Base-by-base conservation (phyloP, 176 grass and related monocot genomes). In the Oryza rufipogon region DNA sequence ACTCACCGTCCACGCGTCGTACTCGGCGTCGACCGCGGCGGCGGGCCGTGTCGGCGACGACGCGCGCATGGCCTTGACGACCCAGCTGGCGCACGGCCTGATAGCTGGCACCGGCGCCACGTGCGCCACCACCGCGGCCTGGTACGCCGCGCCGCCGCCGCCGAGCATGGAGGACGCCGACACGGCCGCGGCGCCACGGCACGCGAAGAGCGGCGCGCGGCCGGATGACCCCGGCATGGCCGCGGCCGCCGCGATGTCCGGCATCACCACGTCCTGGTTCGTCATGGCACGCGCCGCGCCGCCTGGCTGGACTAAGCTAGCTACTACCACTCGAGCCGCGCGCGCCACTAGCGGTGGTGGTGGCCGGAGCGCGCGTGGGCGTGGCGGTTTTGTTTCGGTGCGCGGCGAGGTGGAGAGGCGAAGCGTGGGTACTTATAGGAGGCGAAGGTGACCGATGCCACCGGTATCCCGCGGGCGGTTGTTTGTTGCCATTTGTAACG, bases 251-350 rank as follows among this genome's bases (percentile, higher is more conserved):
- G 80, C 87, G 74, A 94, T 88, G 80, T 97, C 95, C 81, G 84
- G 85, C 58, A 97, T 48, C 69, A 92, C 91, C 34, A 96, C 91
- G 70, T 96, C 85, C 77, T 96, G 94, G 71, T 96, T 96, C 44
- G 94, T 68, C 94, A 96, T 38, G 34, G 34, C 34, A 36, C 34
- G 34, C 34, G 34, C 34, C 28, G 28, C 28, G 28, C 28, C 28
- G 34, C 34, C 34, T 36, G 34, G 34, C 34, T 36, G 34, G 34
- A 36, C 34, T 36, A 36, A 36, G 34, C 34, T 36, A 36, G 34
- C 34, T 38, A 38, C 36, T 38, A 38, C 36, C 5, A 6, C 36
- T 38, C 36, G 36, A 38, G 5, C 36, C 36, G 36, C 36, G 36
- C 5, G 5, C 36, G 36, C 14, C 14, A 51, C 48, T 51, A 51